These are phyloP conservation scores for Pseudogymnoascus sp. DNA, from an alignment of 2,329 filamentous ascomycete species.

Conservation along the genomic window DNA sequence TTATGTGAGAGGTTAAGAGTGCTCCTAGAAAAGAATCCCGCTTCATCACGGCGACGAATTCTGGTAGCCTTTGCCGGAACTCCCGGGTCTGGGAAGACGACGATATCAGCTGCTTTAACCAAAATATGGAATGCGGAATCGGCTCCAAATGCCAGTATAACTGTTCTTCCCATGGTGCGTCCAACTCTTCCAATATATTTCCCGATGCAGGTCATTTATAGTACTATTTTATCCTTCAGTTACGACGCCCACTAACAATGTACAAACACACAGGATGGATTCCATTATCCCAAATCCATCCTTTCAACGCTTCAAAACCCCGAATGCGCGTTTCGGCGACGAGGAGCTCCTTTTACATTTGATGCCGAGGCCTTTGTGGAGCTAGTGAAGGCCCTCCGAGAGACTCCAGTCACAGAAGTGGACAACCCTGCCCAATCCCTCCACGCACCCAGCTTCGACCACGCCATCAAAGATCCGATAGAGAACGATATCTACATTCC, in stretches of 20 bases:
- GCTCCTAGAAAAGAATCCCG: conserved; percentile 12
- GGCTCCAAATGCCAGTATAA: conserved; percentile 14
- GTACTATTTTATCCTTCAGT: neutral
- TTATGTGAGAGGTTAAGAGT: conserved; percentile 10
- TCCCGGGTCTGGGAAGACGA: conserved; percentile 29
- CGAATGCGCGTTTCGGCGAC: conserved; percentile 21
- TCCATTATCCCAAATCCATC: conserved; percentile 24
- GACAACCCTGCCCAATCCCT: neutral
- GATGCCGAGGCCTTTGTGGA: conserved; percentile 23
- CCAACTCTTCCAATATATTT: neutral
- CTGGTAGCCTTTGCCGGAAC: conserved; percentile 29
- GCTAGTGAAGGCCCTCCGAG: conserved; percentile 18
- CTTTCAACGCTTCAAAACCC: conserved; percentile 21
- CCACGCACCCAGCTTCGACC: conserved; percentile 41
- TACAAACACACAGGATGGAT: conserved; percentile 24
- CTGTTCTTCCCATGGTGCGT: conserved; percentile 25
- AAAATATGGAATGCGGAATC: conserved; percentile 14
- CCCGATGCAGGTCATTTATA: neutral
- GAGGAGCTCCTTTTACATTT: conserved; percentile 30
- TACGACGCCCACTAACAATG: neutral
- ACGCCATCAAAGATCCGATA: conserved; percentile 43
- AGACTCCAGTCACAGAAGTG: conserved; percentile 21
- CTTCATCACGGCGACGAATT: conserved; percentile 18
- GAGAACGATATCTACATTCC: conserved; percentile 38
- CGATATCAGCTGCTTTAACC: conserved; percentile 22